phyloP scores from a whole-genome alignment of 306 rosid species.

The Corylus heterophylla region DNA sequence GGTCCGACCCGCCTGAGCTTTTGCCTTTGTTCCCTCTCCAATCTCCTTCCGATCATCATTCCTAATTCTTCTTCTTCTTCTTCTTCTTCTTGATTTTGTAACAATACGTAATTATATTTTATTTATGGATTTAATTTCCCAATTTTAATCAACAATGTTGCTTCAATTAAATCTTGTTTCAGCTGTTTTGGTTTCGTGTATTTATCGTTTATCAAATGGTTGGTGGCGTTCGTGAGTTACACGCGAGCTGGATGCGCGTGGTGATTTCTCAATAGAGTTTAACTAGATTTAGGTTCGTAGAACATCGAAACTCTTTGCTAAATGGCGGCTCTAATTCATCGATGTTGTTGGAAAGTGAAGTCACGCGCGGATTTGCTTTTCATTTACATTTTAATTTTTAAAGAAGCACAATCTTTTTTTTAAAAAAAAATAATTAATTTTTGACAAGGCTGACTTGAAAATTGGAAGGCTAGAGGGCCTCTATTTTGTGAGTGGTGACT shows the following conservation, averaged over 20 bases:
- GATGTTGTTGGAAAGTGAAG: no score
- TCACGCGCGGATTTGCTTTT: no score
- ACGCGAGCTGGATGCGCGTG: no score
- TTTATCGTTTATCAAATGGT: no score
- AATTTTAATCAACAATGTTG: neutral
- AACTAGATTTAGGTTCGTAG: neutral
- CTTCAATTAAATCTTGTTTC: neutral
- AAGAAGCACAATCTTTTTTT: no score
- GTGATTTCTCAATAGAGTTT: no score
- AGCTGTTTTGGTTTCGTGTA: neutral
- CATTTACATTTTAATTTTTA: no score
- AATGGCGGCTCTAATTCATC: no score
- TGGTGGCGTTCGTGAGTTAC: no score
- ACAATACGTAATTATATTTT: neutral
- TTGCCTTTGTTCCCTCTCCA: conserved; percentile 77
- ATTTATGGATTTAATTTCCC: neutral
- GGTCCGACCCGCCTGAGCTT: conserved; percentile 64
- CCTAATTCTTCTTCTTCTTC: conserved; percentile 20
- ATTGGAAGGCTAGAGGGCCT: neutral
- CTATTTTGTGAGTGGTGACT: neutral
- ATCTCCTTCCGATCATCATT: conserved; percentile 49
- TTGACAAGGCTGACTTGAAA: neutral
- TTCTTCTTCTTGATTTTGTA: conserved; percentile 17
- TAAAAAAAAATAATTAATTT: no score
- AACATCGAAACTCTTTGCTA: neutral